phyloP scores from a whole-genome alignment of 495 filamentous ascomycete species.

The Xylaria palmicola region DNA sequence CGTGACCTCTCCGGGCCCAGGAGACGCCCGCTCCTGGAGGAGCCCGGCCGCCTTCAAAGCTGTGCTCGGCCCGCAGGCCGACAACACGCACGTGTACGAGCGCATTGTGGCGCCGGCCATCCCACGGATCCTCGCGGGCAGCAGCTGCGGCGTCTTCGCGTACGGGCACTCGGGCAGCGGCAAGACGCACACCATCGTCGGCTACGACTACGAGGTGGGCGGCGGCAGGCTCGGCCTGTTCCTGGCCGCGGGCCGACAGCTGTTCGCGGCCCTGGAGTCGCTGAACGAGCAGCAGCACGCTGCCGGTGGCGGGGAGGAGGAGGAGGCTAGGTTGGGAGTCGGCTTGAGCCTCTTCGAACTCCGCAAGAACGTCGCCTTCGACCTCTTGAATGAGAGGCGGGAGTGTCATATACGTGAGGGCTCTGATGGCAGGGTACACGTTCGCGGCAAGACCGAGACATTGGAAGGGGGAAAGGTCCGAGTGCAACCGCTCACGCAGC shows the following conservation, averaged over 20 bases:
- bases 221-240: background rate
- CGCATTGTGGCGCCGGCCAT: background rate
- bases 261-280: background rate
- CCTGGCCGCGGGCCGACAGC: background rate
- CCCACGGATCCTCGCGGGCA: background rate
- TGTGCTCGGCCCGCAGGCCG: background rate
- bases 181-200: background rate
- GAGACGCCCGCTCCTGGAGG: background rate
- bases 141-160: background rate
- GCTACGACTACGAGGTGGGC: background rate
- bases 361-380: background rate
- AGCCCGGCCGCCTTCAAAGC: background rate
- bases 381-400: background rate
- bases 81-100: background rate
- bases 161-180: background rate
- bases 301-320: background rate
- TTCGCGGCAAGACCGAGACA: background rate
- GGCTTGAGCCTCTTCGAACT: background rate
- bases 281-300: too few relatives aligned
- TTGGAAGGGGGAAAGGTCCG: background rate
- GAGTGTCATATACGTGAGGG: background rate
- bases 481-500: background rate
- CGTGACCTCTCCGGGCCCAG: background rate
- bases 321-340: background rate
- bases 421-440: background rate